Conservation (phyloP, 2,329 filamentous ascomycete species). For the Aspergillus thermomutatus region DNA sequence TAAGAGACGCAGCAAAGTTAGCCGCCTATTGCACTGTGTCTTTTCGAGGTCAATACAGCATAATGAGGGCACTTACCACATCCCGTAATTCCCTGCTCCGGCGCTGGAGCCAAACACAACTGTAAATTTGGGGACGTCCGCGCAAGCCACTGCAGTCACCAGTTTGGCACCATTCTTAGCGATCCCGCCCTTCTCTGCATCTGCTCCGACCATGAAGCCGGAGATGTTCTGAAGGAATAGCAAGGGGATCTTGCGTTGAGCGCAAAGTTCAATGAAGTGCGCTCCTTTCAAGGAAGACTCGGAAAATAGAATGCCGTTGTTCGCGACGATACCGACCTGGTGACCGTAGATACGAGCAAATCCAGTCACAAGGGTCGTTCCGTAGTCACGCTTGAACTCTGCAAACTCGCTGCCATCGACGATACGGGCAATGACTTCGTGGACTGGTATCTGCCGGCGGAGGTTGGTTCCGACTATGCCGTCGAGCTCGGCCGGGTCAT, state of each 20-base stretch:
- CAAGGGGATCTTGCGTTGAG: constrained; percentile 82
- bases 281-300: constrained; percentile 87
- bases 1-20: constrained; percentile 1
- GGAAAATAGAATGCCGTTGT: constrained; percentile 93
- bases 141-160: constrained; percentile 90
- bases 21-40: constrained; percentile 3
- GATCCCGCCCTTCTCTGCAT: constrained; percentile 90
- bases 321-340: constrained; percentile 87
- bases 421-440: constrained; percentile 87
- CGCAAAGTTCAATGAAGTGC: constrained; percentile 94
- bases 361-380: constrained; percentile 82
- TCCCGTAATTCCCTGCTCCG: constrained; percentile 95
- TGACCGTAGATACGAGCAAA: constrained; percentile 89
- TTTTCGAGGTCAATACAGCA: not conserved
- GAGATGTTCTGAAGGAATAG: constrained; percentile 96
- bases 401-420: constrained; percentile 87
- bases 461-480: constrained; percentile 91
- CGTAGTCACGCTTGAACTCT: constrained; percentile 93
- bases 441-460: constrained; percentile 76
- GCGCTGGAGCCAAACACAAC: constrained; percentile 92
- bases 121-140: constrained; percentile 93
- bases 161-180: constrained; percentile 98
- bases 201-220: constrained; percentile 95
- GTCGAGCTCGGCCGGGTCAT: constrained; percentile 73
- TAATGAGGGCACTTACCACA: constrained; percentile 61